These are phyloP conservation scores for Nicotiana tomentosiformis DNA, from an alignment of 257 asterid species.

Conservation along the genomic window DNA sequence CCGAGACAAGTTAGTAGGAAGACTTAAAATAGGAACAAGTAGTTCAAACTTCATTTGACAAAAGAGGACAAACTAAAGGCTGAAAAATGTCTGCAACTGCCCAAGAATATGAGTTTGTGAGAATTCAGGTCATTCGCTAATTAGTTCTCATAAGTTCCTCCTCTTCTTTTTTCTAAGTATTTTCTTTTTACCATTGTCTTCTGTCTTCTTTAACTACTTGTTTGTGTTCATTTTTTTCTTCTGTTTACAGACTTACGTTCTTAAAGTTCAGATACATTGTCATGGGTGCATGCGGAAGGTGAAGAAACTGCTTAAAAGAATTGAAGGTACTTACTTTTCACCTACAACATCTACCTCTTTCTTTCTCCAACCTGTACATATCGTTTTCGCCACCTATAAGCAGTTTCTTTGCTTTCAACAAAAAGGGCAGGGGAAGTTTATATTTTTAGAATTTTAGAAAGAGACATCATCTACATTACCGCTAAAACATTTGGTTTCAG, in stretches of 20 bases:
- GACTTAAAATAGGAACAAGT: background rate
- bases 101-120: slow-evolving; percentile 28
- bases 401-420: background rate
- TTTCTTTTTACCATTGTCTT: background rate
- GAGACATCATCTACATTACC: background rate
- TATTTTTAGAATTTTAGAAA: background rate
- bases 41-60: background rate
- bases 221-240: background rate
- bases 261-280: slow-evolving; percentile 71
- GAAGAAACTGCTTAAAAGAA: slow-evolving; percentile 48
- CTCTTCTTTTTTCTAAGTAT: background rate
- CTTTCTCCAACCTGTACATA: background rate
- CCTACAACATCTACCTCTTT: background rate
- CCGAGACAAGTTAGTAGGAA: background rate
- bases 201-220: background rate
- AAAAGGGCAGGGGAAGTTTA: background rate
- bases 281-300: slow-evolving; percentile 61
- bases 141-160: background rate
- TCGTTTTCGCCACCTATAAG: background rate
- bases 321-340: slow-evolving; percentile 38
- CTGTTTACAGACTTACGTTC: slow-evolving; percentile 39
- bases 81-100: slow-evolving; percentile 20
- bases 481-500: slow-evolving; percentile 16
- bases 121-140: slow-evolving; percentile 25
- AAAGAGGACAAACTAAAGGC: background rate